phyloP scores from a whole-genome alignment of 352 stramenopile genomes.

The Phytophthora tentaculata region DNA sequence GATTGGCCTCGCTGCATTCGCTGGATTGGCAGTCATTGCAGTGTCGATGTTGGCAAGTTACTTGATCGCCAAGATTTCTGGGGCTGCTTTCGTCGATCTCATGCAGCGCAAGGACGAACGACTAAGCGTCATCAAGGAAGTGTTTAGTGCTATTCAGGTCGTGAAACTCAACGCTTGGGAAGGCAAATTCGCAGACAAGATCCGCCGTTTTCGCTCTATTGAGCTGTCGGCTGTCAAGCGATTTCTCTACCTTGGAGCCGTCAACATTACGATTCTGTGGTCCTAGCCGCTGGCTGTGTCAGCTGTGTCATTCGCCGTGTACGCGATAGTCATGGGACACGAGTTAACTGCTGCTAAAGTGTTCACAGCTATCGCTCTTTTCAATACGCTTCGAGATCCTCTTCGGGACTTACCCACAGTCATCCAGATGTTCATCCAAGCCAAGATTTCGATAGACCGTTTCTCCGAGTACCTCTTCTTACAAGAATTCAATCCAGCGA shows the following conservation, averaged over 20 bases:
- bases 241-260: slow-evolving; percentile 45
- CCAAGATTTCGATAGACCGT: slow-evolving; percentile 43
- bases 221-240: slow-evolving; percentile 84
- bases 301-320: slow-evolving; percentile 51
- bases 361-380: slow-evolving; percentile 60
- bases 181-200: slow-evolving; percentile 79
- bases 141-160: slow-evolving; percentile 93
- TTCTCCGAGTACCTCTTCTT: slow-evolving; percentile 44
- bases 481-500: slow-evolving; percentile 31
- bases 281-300: slow-evolving; percentile 51
- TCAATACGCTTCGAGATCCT: slow-evolving; percentile 49
- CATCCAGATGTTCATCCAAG: slow-evolving; percentile 32
- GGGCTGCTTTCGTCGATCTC: slow-evolving; percentile 59
- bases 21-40: slow-evolving; percentile 42
- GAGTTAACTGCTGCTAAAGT: slow-evolving; percentile 55
- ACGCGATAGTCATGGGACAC: slow-evolving; percentile 46
- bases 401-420: slow-evolving; percentile 42
- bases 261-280: slow-evolving; percentile 71
- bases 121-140: slow-evolving; percentile 92
- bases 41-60: slow-evolving; percentile 50
- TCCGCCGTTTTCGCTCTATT: slow-evolving; percentile 64
- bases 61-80: slow-evolving; percentile 54
- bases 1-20: slow-evolving; percentile 54
- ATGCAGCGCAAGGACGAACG: slow-evolving; percentile 20
- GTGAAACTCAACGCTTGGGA: slow-evolving; percentile 97